A percentile compares a stretch with the other conserved stretches of the same genome.
phyloP scores from a whole-genome alignment of 176 grass and related monocot species.

The Lolium rigidum region DNA sequence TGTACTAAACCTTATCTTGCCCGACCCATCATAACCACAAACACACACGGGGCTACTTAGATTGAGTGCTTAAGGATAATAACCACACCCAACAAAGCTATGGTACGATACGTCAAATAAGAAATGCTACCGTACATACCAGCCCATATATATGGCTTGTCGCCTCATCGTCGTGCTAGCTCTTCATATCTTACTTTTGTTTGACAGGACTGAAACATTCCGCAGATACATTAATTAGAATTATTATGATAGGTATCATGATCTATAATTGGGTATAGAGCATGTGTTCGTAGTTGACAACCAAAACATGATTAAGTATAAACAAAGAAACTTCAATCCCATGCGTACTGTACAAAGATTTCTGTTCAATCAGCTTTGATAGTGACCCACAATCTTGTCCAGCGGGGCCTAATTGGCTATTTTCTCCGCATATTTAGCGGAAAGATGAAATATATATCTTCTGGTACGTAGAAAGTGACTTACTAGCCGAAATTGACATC shows the following conservation, averaged over 20 bases:
- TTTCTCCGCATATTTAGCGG: slow-evolving; percentile 12
- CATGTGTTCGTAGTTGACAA: too few species aligned
- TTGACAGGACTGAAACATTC: slow-evolving; percentile 44
- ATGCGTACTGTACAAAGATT: background rate
- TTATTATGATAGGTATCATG: background rate
- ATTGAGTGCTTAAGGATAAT: slow-evolving; percentile 8
- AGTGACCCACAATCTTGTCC: background rate
- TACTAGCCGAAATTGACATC: background rate
- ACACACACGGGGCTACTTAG: background rate
- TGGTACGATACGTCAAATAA: background rate
- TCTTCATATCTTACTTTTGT: background rate
- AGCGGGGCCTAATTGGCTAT: background rate
- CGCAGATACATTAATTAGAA: slow-evolving; percentile 3
- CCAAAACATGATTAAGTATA: slow-evolving; percentile 1
- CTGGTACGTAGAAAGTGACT: background rate
- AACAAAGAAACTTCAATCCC: background rate
- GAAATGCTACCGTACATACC: background rate
- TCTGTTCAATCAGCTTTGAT: slow-evolving; percentile 1
- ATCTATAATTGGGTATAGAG: too few species aligned
- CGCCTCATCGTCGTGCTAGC: background rate
- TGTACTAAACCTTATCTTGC: background rate
- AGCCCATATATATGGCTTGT: background rate
- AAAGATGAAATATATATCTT: background rate
- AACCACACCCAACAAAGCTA: slow-evolving; percentile 18
- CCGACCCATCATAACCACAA: slow-evolving; percentile 2